Evolutionary conservation across 2,329 filamentous ascomycete genomes (phyloP), one percentile per base, ranked within the genome.

Genomic region (Colletotrichum aenigma): DNA sequence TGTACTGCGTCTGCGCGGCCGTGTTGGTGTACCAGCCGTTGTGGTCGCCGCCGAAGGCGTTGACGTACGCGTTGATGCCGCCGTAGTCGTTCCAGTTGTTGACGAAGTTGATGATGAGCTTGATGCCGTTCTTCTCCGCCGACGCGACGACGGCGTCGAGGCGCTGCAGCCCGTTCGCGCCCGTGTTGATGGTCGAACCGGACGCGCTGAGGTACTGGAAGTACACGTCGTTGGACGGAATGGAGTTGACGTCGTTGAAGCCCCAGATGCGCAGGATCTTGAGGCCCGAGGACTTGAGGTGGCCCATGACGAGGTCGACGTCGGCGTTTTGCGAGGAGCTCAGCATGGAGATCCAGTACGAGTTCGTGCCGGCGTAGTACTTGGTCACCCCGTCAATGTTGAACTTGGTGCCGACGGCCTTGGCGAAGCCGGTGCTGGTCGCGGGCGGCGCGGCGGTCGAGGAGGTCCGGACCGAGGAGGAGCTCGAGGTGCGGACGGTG

Each of bases 1-100:
- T 80, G 81, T 94, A 94, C 71, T 92, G 89, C 0, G 85, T 79
- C 82, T 92, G 90, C 9, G 88, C 88, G 1, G 83, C 83, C 0
- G 84, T 79, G 78, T 89, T 88, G 24, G 88, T 90, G 83, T 92
- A 94, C 88, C 91, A 94, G 8, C 85, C 84, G 16, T 85, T 85
- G 71, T 89, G 85, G 70, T 81, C 84, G 28, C 89, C 90, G 34
- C 91, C 91, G 77, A 91, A 93, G 9, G 89, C 90, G 9, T 83
- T 86, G 56, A 88, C 87, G 80, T 93, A 94, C 12, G 91, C 90
- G 16, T 86, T 85, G 81, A 94, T 94, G 36, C 93, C 92, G 21
- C 92, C 93, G 36, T 92, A 93, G 79, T 94, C 92, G 56, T 85
- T 85, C 74, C 92, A 94, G 83, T 94, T 92, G 83, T 94, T 94